Percentiles rank a stretch among this genome's conserved stretches.
Conservation (phyloP, 805 yeast genomes). For the Diddensiella transvaalensis region DNA sequence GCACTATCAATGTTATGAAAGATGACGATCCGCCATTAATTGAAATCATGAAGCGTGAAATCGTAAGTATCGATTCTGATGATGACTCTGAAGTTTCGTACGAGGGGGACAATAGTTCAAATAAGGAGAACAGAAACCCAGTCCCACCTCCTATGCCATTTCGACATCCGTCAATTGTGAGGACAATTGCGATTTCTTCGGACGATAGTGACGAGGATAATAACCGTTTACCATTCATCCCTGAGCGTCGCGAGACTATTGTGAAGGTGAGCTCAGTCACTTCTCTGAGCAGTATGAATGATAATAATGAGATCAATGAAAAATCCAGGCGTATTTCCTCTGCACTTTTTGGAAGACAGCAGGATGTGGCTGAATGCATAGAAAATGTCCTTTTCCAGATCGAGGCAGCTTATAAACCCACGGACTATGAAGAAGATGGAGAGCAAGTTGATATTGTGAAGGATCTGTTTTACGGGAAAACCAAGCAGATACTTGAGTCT, state of each 20-base stretch:
- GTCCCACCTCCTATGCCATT: neutral
- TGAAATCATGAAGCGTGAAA: neutral
- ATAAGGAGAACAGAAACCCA: constrained; percentile 5
- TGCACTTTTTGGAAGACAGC: constrained; percentile 79
- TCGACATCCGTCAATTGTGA: neutral
- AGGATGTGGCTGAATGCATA: constrained; percentile 96
- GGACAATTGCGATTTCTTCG: neutral
- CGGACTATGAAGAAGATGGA: constrained; percentile 55
- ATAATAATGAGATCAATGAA: constrained; percentile 3
- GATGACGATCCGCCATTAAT: constrained; percentile 1
- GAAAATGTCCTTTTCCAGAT: constrained; percentile 88
- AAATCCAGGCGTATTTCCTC: constrained; percentile 15
- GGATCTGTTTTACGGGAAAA: constrained; percentile 77
- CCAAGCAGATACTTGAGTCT: constrained; percentile 62
- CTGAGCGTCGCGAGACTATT: neutral
- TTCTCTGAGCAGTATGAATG: neutral
- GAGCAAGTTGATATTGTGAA: constrained; percentile 85
- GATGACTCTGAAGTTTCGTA: neutral
- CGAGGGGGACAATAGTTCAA: neutral
- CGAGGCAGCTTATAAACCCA: constrained; percentile 80
- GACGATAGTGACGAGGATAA: neutral
- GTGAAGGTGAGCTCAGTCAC: neutral
- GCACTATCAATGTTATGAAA: neutral
- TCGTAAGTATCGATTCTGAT: neutral
- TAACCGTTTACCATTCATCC: neutral